A percentile compares a stretch with the other conserved stretches of the same genome.
Conservation (phyloP, 179 eudicot genomes). For the Heliamphora ciliata region DNA sequence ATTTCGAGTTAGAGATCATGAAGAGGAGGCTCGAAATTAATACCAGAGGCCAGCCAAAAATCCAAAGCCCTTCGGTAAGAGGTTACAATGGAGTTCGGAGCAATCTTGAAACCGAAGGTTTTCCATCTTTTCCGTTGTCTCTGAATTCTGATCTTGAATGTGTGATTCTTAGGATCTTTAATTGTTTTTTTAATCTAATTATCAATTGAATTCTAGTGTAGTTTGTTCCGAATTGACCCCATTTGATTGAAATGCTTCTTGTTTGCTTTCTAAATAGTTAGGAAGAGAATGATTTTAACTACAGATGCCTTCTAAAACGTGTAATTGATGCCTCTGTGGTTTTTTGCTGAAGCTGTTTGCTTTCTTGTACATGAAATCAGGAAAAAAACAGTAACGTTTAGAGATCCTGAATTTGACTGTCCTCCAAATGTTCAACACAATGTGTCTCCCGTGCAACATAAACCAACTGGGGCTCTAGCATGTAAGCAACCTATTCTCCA, state of each 20-base stretch:
- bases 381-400: slow-evolving; percentile 36
- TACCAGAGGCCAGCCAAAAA: slow-evolving; percentile 10
- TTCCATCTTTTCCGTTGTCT: neutral
- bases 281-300: no score
- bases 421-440: slow-evolving; percentile 16
- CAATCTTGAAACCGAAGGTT: neutral
- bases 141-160: neutral
- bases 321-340: neutral
- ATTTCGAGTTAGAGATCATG: slow-evolving; percentile 2
- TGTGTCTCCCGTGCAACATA: slow-evolving; percentile 17
- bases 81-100: slow-evolving; percentile 14
- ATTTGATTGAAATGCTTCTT: neutral
- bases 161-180: no score
- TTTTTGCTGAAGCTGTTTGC: neutral
- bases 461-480: slow-evolving; percentile 22
- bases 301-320: no score
- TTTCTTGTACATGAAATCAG: slow-evolving; percentile 26
- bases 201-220: neutral
- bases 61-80: slow-evolving; percentile 14
- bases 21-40: slow-evolving; percentile 8
- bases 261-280: neutral
- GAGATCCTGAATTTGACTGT: slow-evolving; percentile 24
- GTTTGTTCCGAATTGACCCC: no score
- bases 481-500: slow-evolving; percentile 19
- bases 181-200: neutral